Percentiles rank a stretch among this genome's conserved stretches.
These are phyloP conservation scores for Backusella tarrabulga DNA, from an alignment of 192 early-diverging fungal genomes.

Conservation along the genomic window DNA sequence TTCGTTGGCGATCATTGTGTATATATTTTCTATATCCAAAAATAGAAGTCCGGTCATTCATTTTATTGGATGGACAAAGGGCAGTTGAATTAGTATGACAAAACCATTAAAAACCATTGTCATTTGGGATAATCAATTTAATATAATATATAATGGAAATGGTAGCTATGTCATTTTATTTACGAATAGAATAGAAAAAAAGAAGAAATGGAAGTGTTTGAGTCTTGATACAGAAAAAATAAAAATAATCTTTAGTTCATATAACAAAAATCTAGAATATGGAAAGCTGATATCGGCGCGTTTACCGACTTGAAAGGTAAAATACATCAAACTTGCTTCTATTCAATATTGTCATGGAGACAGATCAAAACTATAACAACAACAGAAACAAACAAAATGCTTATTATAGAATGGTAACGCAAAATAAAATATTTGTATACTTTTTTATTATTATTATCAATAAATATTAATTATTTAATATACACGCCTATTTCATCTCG, in stretches of 20 bases:
- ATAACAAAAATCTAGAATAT: background rate
- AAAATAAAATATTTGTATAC: background rate
- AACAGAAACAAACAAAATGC: background rate
- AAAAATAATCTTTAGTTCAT: too few relatives aligned
- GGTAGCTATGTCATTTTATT: too few relatives aligned
- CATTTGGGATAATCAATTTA: background rate
- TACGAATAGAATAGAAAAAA: background rate
- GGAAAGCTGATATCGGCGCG: background rate
- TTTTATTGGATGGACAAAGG: background rate
- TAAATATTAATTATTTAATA: background rate
- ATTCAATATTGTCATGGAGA: background rate
- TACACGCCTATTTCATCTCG: too few relatives aligned
- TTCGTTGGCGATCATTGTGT: background rate
- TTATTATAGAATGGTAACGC: background rate
- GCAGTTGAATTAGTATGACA: background rate
- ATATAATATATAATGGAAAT: too few relatives aligned
- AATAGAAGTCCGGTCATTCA: background rate
- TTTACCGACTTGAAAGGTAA: background rate
- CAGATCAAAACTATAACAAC: background rate
- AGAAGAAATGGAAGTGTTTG: background rate
- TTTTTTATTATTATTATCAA: background rate
- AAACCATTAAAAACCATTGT: background rate
- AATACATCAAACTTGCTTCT: background rate
- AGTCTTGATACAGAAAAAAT: too few relatives aligned
- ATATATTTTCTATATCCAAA: background rate